phyloP scores from a whole-genome alignment of 2,329 filamentous ascomycete genomes.

The Lojkania enalia region DNA sequence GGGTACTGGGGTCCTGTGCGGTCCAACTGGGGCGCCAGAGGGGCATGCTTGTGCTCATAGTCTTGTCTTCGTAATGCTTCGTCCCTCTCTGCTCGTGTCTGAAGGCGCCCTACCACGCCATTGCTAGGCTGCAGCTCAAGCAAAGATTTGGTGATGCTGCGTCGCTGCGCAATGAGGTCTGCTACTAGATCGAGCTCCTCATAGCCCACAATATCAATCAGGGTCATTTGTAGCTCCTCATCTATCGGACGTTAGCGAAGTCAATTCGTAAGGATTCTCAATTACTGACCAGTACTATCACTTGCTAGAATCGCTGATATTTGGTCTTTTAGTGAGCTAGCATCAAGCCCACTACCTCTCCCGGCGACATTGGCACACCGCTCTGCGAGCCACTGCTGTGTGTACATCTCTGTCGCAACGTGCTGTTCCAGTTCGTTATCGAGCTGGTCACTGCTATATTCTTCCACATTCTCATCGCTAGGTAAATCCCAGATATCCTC shows the following conservation, averaged over 20 bases:
- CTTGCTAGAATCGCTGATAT: constrained; percentile 74
- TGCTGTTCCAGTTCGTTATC: constrained; percentile 54
- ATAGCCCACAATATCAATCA: constrained; percentile 90
- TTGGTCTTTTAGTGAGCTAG: constrained; percentile 74
- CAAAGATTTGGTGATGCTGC: constrained; percentile 58
- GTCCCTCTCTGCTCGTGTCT: constrained; percentile 77
- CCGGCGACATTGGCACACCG: constrained; percentile 70
- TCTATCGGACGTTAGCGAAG: constrained; percentile 49
- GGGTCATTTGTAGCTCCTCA: constrained; percentile 85
- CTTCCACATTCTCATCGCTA: constrained; percentile 69
- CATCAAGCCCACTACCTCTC: constrained; percentile 67
- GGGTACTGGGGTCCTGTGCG: constrained; percentile 79
- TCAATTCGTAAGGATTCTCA: constrained; percentile 6
- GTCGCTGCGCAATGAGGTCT: constrained; percentile 79
- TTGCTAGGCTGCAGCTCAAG: constrained; percentile 44
- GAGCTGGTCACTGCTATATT: constrained; percentile 66
- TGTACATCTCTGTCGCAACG: constrained; percentile 48
- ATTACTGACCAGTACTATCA: constrained; percentile 51
- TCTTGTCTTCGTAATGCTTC: constrained; percentile 76
- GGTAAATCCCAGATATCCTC: constrained; percentile 95
- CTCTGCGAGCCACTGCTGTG: constrained; percentile 69
- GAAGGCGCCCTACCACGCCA: constrained; percentile 60
- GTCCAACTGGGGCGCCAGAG: constrained; percentile 70
- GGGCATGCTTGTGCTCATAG: constrained; percentile 77
- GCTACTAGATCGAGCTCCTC: constrained; percentile 92